Base-by-base conservation (phyloP, 805 yeast species). In the Saccharomycopsis schoenii region DNA sequence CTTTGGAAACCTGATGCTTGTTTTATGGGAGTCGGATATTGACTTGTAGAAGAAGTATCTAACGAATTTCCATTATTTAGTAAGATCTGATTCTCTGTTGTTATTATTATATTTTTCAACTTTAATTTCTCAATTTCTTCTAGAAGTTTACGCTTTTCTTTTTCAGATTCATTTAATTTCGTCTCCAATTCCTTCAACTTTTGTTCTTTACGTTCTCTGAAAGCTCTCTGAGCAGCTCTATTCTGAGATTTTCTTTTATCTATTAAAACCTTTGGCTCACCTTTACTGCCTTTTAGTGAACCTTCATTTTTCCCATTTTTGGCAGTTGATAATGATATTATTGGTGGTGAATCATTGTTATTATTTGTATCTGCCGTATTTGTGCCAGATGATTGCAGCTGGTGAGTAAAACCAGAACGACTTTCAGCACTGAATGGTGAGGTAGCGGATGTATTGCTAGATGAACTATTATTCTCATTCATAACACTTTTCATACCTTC, bases 151-250 rank as follows among this genome's bases (percentile, higher is more conserved):
- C 75, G 77, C 60, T 80, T 79, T 64, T 83, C 83, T 42, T 68
- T 73, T 69, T 86, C 93, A 51, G 87, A 80, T 61, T 78, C 76
- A 17, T 74, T 72, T 63, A 89, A 73, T 69, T 83, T 83, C 2
- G 72, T 72, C 65, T 86, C 85, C 52, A 89, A 75, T 66, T 86
- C 91, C 69, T 84, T 85, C 63, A 87, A 72, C 66, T 80, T 83
- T 58, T 82, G 81, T 70, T 88, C 94, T 70, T 86, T 88, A 57
- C 96, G 81, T 71, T 88, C 92, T 63, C 96, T 76, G 72, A 88
- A 89, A 1, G 96, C 96, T 66, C 91, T 77, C 73, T 89, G 96
- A 0, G 96, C 96, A 11, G 92, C 92, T 67, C 96, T 76, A 69
- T 89, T 88, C 70, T 86, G 94, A 1, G 89, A 90, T 68, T 84